Percentiles rank a stretch among this genome's conserved stretches.
Evolutionary conservation across 2,329 filamentous ascomycete genomes (phyloP).

Genomic region (Paecilomyces variotii): DNA sequence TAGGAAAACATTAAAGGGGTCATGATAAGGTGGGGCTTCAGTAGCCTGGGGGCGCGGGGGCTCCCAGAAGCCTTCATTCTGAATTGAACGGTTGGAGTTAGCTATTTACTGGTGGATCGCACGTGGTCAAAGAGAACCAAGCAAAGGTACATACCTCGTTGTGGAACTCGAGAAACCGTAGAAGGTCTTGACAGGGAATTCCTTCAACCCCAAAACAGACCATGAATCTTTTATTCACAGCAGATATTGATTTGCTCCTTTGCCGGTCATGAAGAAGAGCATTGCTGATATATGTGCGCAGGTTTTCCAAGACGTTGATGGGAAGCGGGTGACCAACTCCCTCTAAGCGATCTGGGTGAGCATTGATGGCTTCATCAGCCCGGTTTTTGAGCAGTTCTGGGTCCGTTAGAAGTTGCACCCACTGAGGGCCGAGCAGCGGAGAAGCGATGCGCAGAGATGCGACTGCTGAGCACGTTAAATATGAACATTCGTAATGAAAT

Average conservation of each 20-base stretch:
- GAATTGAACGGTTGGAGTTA: neutral
- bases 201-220: conserved; percentile 54
- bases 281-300: conserved; percentile 55
- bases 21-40: conserved; percentile 30
- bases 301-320: conserved; percentile 47
- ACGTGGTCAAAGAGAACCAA: conserved; percentile 1
- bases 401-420: conserved; percentile 48
- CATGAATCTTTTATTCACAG: conserved; percentile 56
- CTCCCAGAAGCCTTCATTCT: conserved; percentile 35
- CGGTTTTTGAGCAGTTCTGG: conserved; percentile 44
- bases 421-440: conserved; percentile 43
- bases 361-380: conserved; percentile 44
- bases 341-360: conserved; percentile 47
- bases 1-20: conserved; percentile 40
- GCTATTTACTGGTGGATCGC: neutral
- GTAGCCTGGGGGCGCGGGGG: conserved; percentile 31
- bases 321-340: conserved; percentile 44
- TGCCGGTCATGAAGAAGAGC: conserved; percentile 44
- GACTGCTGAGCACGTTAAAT: conserved; percentile 46
- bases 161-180: conserved; percentile 52
- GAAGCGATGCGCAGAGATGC: conserved; percentile 46
- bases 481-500: conserved; percentile 52
- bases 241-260: conserved; percentile 47
- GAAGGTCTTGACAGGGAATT: conserved; percentile 45
- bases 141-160: conserved; percentile 29